A percentile compares a stretch with the other conserved stretches of the same genome.
These are phyloP conservation scores for Tricholoma sp. DNA, from an alignment of 768 basidiomycete genomes.

Conservation along the genomic window DNA sequence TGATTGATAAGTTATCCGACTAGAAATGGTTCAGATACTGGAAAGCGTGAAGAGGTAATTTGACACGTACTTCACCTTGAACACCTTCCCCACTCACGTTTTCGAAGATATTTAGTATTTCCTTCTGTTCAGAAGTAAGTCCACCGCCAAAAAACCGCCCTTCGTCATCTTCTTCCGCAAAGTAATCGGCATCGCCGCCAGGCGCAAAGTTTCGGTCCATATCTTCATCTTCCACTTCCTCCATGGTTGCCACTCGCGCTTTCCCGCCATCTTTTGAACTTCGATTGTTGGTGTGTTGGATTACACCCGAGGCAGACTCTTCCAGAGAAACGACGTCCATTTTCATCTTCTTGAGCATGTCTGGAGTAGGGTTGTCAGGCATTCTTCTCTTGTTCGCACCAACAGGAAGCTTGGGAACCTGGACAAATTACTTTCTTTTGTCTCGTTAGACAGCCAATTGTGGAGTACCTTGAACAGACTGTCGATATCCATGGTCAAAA, in stretches of 20 bases:
- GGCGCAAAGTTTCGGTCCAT: constrained; percentile 59
- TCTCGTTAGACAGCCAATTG: not conserved
- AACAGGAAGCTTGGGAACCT: constrained; percentile 66
- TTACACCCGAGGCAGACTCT: constrained; percentile 2
- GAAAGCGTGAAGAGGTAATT: constrained; percentile 12
- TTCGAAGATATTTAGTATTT: constrained; percentile 94
- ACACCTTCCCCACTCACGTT: constrained; percentile 55
- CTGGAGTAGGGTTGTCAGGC: constrained; percentile 70
- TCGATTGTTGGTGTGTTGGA: constrained; percentile 8
- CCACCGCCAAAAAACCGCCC: constrained; percentile 94
- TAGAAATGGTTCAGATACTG: constrained; percentile 25
- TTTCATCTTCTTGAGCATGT: constrained; percentile 79
- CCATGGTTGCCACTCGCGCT: constrained; percentile 46
- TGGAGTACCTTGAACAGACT: constrained; percentile 43
- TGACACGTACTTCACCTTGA: constrained; percentile 59
- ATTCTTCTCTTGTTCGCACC: constrained; percentile 68
- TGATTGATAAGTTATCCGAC: constrained; percentile 65
- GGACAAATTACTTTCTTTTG: constrained; percentile 2
- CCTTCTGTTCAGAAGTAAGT: constrained; percentile 87
- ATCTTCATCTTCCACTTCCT: constrained; percentile 57
- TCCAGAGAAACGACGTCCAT: constrained; percentile 35
- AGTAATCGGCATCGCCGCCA: constrained; percentile 87
- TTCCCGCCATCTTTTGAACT: constrained; percentile 12
- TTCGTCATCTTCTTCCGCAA: constrained; percentile 86
- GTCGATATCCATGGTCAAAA: constrained; percentile 40